Conservation (phyloP, 768 basidiomycete species). For the Amanita inopinata region DNA sequence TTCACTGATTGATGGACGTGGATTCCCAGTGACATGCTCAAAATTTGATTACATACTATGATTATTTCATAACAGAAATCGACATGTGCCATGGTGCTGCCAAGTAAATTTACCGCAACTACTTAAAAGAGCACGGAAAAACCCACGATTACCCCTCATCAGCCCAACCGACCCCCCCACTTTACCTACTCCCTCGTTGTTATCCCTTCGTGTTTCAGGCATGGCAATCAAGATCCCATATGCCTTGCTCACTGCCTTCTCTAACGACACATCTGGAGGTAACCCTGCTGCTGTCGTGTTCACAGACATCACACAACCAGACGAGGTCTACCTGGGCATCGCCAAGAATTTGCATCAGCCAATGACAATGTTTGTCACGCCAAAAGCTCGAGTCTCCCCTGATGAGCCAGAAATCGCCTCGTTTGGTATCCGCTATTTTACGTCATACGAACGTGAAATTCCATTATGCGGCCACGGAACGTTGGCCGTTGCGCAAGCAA, state of each 20-base stretch:
- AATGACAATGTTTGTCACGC: conserved; percentile 26
- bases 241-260: conserved; percentile 33
- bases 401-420: conserved; percentile 12
- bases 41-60: too few relatives aligned
- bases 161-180: too few relatives aligned
- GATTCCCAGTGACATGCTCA: too few relatives aligned
- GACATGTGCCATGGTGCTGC: too few relatives aligned
- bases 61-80: too few relatives aligned
- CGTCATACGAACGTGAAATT: conserved; percentile 19
- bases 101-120: too few relatives aligned
- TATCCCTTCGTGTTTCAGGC: too few relatives aligned
- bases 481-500: conserved; percentile 27
- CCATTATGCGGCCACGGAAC: conserved; percentile 35
- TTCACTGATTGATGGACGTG: too few relatives aligned
- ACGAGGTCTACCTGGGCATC: conserved; percentile 22
- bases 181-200: too few relatives aligned
- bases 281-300: conserved; percentile 37
- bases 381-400: conserved; percentile 1
- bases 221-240: conserved; percentile 21
- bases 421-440: conserved; percentile 30
- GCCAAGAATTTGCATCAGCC: conserved; percentile 38
- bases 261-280: conserved; percentile 29
- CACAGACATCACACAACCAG: conserved; percentile 20
- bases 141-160: too few relatives aligned
- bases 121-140: too few relatives aligned